These are phyloP conservation scores for Urostyla sp. DNA, from an alignment of 73 alveolate genomes.

Conservation along the genomic window DNA sequence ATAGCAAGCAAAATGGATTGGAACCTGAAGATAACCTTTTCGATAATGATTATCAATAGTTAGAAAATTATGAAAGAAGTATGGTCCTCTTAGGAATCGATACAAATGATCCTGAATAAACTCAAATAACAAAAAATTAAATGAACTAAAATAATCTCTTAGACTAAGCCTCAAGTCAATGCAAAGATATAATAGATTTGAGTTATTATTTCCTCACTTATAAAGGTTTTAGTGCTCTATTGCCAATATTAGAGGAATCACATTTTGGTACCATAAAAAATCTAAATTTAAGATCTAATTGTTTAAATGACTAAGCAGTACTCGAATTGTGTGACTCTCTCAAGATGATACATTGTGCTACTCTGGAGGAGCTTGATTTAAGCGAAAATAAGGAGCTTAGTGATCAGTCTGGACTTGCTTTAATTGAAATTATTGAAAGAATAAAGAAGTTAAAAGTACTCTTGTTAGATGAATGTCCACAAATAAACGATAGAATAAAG, in stretches of 20 bases:
- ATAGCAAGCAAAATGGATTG: conserved; percentile 11
- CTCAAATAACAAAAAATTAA: conserved; percentile 15
- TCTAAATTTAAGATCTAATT: conserved; percentile 52
- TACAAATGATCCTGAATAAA: conserved; percentile 48
- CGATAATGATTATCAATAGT: conserved; percentile 45
- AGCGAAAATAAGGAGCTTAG: conserved; percentile 58
- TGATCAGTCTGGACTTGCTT: too few relatives aligned
- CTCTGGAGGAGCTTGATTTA: conserved; percentile 36
- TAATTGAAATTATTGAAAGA: too few relatives aligned
- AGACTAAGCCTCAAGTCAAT: conserved; percentile 21
- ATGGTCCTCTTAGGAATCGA: conserved; percentile 50
- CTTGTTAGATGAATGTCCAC: too few relatives aligned
- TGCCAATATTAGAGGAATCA: conserved; percentile 44
- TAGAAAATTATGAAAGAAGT: conserved; percentile 43
- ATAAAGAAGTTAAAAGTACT: too few relatives aligned
- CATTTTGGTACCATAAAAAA: conserved; percentile 7
- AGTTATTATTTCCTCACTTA: conserved; percentile 55
- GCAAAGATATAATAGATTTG: conserved; percentile 51
- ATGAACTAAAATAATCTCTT: background rate
- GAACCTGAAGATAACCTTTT: conserved; percentile 26
- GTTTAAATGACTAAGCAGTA: conserved; percentile 36
- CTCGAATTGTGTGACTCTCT: conserved; percentile 32
- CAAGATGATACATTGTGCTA: conserved; percentile 42
- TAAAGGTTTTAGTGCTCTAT: conserved; percentile 32
- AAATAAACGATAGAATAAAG: too few relatives aligned